phyloP scores from a whole-genome alignment of 116 monocot genomes.

The Posidonia oceanica region DNA sequence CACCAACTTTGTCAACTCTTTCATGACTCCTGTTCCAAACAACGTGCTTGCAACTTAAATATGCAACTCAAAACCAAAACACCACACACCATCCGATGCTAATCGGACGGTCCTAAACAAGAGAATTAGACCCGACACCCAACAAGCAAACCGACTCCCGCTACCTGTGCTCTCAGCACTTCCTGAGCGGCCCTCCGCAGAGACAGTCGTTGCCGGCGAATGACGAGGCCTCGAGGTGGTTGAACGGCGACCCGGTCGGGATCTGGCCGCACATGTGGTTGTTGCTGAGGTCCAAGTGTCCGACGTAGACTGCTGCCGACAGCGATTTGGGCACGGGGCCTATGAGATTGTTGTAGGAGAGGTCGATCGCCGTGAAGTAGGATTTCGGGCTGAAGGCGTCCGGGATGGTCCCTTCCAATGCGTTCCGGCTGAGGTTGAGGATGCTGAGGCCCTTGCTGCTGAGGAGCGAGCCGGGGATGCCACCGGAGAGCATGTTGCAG shows the following conservation, averaged over 20 bases:
- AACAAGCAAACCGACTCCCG: not conserved
- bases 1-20: too few relatives aligned
- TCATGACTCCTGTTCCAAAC: not conserved
- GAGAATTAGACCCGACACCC: not conserved
- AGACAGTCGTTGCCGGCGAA: conserved; percentile 57
- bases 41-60: not conserved
- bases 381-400: conserved; percentile 39
- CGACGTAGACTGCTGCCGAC: conserved; percentile 34
- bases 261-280: conserved; percentile 61
- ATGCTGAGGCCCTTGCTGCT: conserved; percentile 44
- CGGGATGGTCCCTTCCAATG: conserved; percentile 46
- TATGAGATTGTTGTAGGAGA: conserved; percentile 36
- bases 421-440: conserved; percentile 69
- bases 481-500: conserved; percentile 44
- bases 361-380: conserved; percentile 59
- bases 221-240: conserved; percentile 49
- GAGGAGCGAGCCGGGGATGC: conserved; percentile 37
- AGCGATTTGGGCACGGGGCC: conserved; percentile 44
- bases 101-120: not conserved
- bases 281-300: conserved; percentile 67
- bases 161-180: not conserved
- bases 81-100: not conserved
- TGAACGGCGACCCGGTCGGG: conserved; percentile 48
- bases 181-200: conserved; percentile 48
- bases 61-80: not conserved